Conservation (phyloP, 495 filamentous ascomycete species). For the Penicillium waksmanii region DNA sequence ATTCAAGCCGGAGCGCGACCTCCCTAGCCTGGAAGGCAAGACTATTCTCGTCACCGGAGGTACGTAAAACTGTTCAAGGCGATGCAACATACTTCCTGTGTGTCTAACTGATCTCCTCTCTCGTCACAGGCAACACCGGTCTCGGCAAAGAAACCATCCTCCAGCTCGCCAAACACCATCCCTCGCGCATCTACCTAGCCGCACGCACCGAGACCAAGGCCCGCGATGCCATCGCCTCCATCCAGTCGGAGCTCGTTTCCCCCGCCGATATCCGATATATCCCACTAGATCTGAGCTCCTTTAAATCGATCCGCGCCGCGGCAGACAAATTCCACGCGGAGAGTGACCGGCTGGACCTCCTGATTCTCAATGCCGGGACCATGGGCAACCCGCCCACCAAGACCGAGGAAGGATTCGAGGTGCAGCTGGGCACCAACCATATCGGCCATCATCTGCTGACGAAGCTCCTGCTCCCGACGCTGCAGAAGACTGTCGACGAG, state of each 20-base stretch:
- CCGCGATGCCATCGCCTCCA: constrained; percentile 50
- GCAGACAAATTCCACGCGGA: constrained; percentile 49
- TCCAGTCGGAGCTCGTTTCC: constrained; percentile 48
- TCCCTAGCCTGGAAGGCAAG: constrained; percentile 58
- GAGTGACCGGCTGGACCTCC: constrained; percentile 58
- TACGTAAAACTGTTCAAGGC: constrained; percentile 21
- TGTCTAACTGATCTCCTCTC: background rate
- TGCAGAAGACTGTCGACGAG: constrained; percentile 51
- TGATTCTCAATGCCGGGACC: constrained; percentile 62
- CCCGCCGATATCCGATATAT: constrained; percentile 52
- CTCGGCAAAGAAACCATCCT: constrained; percentile 67
- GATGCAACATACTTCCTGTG: background rate
- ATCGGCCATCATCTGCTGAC: constrained; percentile 57
- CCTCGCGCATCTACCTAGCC: constrained; percentile 65
- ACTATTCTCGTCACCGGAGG: constrained; percentile 67
- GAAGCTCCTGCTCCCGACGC: constrained; percentile 65
- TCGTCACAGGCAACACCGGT: constrained; percentile 60
- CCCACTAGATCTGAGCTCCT: constrained; percentile 54
- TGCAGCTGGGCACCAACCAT: constrained; percentile 66
- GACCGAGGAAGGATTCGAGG: constrained; percentile 82
- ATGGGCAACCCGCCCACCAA: constrained; percentile 54
- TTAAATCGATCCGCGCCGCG: constrained; percentile 54
- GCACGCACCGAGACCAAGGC: constrained; percentile 60
- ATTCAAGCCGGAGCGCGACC: constrained; percentile 60
- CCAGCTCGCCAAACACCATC: constrained; percentile 62